Evolutionary conservation across 1,284 basidiomycete genomes (phyloP), one percentile per base, ranked within the genome.

Genomic region (Meira nashicola): DNA sequence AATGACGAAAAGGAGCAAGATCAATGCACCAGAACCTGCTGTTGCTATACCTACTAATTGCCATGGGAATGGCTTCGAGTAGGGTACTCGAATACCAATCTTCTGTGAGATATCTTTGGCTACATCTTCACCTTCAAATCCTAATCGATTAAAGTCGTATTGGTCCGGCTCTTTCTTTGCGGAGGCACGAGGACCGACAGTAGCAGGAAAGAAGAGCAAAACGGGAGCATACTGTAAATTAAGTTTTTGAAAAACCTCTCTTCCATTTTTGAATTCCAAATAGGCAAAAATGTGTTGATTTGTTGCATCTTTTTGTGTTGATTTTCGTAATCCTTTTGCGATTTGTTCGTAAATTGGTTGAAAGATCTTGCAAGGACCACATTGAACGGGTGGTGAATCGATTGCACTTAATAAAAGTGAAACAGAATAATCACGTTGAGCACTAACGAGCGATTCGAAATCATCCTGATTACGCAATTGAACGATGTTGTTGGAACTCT

Each of bases 61-160:
- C 21, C 57, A 58, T 39, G 68, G 67, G 25, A 77, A 40, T 8
- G 73, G 73, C 41, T 64, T 61, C 47, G 57, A 59, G 59, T 67
- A 74, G 21, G 54, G 63, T 28, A 71, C 66, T 0, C 47, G 38
- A 9, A 60, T 57, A 2, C 56, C 55, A 23, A 71, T 56, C 2
- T 61, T 8, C 12, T 57, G 46, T 54, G 65, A 65, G 40, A 73
- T 51, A 9, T 62, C 59, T 1, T 54, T 52, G 19, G 70, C 64
- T 1, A 74, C 55, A 6, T 61, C 60, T 1, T 50, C 25, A 5
- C 64, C 71, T 1, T 62, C 57, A 55, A 73, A 73, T 3, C 66
- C 69, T 8, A 48, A 43, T 2, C 60, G 43, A 59, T 67, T 68
- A 43, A 74, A 74, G 40, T 74, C 71, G 55, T 68, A 74, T n/a